Evolutionary conservation across 2,329 filamentous ascomycete species (phyloP).

Genomic region (Daldinia eschscholtzii): DNA sequence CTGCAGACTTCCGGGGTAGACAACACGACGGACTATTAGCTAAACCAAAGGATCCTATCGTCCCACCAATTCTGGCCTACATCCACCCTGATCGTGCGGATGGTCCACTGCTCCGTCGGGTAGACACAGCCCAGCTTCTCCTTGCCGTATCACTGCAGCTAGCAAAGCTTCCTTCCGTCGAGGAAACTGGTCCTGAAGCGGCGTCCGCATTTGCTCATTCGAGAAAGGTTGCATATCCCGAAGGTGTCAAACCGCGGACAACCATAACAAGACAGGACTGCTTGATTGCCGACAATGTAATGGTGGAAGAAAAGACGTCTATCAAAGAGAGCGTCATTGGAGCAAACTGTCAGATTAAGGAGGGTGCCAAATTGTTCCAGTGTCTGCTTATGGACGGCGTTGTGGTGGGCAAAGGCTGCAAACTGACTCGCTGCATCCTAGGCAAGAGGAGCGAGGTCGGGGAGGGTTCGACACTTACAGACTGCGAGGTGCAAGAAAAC

Average conservation of each 20-base stretch:
- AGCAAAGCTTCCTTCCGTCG: constrained; percentile 82
- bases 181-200: constrained; percentile 69
- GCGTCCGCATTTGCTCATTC: constrained; percentile 82
- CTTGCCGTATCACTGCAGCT: constrained; percentile 86
- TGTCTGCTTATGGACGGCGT: constrained; percentile 95
- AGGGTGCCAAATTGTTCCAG: constrained; percentile 86
- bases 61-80: constrained; percentile 85
- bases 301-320: constrained; percentile 87
- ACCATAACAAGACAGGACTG: constrained; percentile 87
- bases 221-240: constrained; percentile 84
- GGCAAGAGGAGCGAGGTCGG: constrained; percentile 86
- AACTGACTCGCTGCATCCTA: constrained; percentile 87
- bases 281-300: constrained; percentile 88
- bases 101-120: constrained; percentile 81
- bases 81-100: constrained; percentile 72
- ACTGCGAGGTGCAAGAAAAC: constrained; percentile 94
- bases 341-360: constrained; percentile 85
- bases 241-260: constrained; percentile 82
- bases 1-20: constrained; percentile 42
- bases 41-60: constrained; percentile 50
- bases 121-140: constrained; percentile 87
- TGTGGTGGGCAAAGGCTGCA: constrained; percentile 84
- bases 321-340: constrained; percentile 94
- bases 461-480: constrained; percentile 82
- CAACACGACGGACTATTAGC: constrained; percentile 44